Conservation (phyloP, 495 filamentous ascomycete genomes). For the Xylaria scruposa region DNA sequence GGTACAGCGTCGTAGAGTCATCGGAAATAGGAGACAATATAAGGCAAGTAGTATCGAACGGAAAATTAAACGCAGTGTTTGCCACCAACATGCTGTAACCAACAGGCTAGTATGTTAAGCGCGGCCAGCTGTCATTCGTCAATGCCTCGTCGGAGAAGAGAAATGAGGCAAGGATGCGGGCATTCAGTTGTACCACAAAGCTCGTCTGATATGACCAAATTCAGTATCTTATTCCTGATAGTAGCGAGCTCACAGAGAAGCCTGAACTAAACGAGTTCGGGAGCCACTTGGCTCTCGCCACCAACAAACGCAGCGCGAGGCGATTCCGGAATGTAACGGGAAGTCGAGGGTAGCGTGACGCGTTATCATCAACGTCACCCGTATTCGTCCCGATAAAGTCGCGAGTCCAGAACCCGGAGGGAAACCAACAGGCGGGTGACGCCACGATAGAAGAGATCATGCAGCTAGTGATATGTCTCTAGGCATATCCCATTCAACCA, state of each 20-base stretch:
- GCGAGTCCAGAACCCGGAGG: neutral
- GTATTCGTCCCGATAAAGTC: neutral
- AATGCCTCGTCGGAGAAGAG: neutral
- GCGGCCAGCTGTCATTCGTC: neutral
- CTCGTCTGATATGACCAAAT: neutral
- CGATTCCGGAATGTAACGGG: conserved; percentile 3
- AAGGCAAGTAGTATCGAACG: neutral
- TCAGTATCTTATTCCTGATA: neutral
- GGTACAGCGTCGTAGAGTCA: neutral
- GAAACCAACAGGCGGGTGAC: neutral
- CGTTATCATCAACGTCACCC: conserved; percentile 2
- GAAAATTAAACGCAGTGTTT: conserved; percentile 16
- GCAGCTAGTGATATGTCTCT: neutral
- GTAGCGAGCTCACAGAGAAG: neutral
- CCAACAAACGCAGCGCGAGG: conserved; percentile 3
- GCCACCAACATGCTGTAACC: conserved; percentile 13
- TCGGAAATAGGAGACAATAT: conserved; percentile 8
- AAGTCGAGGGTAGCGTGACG: neutral
- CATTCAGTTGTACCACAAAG: neutral
- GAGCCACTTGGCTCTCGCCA: neutral
- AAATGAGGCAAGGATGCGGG: neutral
- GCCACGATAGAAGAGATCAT: neutral
- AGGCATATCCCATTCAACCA: neutral
- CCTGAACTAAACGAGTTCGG: neutral
- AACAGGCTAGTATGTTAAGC: neutral